Conservation (phyloP, 2,329 filamentous ascomycete species). For the Aureobasidium mangrovei region DNA sequence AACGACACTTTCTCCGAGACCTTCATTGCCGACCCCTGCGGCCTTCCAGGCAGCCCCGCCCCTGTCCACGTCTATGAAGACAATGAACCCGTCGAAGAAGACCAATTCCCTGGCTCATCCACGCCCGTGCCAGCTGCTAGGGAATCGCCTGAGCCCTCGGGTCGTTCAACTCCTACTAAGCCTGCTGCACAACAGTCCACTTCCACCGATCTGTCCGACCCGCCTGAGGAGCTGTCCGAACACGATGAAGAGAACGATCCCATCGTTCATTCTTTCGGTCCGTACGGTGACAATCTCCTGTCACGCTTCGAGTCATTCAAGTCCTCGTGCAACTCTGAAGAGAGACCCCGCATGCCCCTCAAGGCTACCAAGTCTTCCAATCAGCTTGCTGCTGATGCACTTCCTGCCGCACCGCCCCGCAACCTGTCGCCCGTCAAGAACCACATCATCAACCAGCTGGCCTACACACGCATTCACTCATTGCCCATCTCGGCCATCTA, state of each 20-base stretch:
- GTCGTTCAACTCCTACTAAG: background rate
- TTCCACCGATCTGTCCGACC: constrained; percentile 18
- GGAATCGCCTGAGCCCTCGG: background rate
- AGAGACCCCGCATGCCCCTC: constrained; percentile 32
- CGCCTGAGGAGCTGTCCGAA: constrained; percentile 59
- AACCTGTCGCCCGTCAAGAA: constrained; percentile 54
- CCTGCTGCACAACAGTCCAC: background rate
- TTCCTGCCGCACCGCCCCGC: constrained; percentile 19
- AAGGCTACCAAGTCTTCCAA: constrained; percentile 23
- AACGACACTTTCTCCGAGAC: constrained; percentile 27
- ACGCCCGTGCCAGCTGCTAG: constrained; percentile 13
- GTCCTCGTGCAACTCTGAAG: constrained; percentile 50
- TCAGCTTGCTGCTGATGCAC: background rate
- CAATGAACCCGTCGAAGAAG: constrained; percentile 41
- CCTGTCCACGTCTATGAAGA: constrained; percentile 69
- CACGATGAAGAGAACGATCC: constrained; percentile 93
- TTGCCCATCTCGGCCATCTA: constrained; percentile 85
- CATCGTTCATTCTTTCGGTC: constrained; percentile 83
- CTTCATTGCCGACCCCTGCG: constrained; percentile 36
- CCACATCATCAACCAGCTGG: constrained; percentile 90
- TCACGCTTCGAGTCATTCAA: constrained; percentile 70
- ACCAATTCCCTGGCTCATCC: constrained; percentile 28
- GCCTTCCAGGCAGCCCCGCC: constrained; percentile 32
- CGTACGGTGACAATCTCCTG: constrained; percentile 79
- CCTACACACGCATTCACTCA: constrained; percentile 85